These are phyloP conservation scores for Rosa rugosa DNA, from an alignment of 306 rosid genomes.

Conservation along the genomic window DNA sequence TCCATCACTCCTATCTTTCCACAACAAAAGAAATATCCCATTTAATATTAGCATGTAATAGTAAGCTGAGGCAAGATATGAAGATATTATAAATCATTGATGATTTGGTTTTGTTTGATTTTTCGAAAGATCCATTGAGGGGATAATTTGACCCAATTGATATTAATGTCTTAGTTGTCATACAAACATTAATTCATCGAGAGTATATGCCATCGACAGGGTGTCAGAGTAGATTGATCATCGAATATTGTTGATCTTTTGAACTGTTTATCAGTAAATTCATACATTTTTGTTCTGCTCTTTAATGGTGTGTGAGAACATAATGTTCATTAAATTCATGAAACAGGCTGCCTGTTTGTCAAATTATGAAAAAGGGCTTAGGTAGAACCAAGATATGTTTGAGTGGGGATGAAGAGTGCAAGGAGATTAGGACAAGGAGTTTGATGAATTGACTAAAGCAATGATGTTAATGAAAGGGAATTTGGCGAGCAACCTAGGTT, in stretches of 20 bases:
- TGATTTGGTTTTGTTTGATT: background rate
- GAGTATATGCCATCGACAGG: background rate
- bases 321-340: background rate
- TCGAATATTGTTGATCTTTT: background rate
- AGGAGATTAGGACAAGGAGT: too few species aligned
- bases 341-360: background rate
- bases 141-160: background rate
- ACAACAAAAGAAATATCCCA: conserved; percentile 6
- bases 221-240: background rate
- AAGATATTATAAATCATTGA: conserved; percentile 2
- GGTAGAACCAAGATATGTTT: background rate
- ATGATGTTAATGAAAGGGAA: background rate
- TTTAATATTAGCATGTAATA: conserved; percentile 1
- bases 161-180: background rate
- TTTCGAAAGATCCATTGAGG: background rate
- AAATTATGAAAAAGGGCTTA: background rate
- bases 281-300: background rate
- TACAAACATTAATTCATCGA: background rate
- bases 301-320: background rate
- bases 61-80: background rate
- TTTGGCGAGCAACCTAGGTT: background rate
- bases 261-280: background rate
- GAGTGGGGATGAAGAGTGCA: background rate
- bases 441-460: background rate
- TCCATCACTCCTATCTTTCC: conserved; percentile 14